Conservation (phyloP, 805 yeast species). For the Suhomyces vadensis region DNA sequence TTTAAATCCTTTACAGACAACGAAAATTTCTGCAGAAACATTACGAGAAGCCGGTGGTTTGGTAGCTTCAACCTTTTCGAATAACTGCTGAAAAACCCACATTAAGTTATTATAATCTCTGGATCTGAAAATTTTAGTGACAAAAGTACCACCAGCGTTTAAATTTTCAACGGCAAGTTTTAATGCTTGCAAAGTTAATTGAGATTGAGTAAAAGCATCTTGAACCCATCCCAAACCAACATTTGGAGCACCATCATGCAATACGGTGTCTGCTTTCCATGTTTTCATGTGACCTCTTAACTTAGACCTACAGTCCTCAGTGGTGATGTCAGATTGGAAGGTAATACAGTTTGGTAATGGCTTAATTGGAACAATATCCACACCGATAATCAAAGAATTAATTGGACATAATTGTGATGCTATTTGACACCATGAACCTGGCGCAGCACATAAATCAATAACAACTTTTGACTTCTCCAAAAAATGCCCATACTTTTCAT, state of each 20-base stretch:
- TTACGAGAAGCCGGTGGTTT: slow-evolving; percentile 99
- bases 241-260: slow-evolving; percentile 99
- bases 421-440: slow-evolving; percentile 99
- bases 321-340: slow-evolving; percentile 95
- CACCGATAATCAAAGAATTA: slow-evolving; percentile 93
- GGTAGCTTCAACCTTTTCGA: slow-evolving; percentile 96
- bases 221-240: slow-evolving; percentile 99
- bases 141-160: slow-evolving; percentile 89
- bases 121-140: slow-evolving; percentile 97
- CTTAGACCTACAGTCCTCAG: slow-evolving; percentile 95
- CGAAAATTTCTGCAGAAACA: slow-evolving; percentile 98
- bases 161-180: slow-evolving; percentile 93
- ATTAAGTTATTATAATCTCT: slow-evolving; percentile 94
- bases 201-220: slow-evolving; percentile 98
- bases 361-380: slow-evolving; percentile 97
- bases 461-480: slow-evolving; percentile 93
- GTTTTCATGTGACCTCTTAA: slow-evolving; percentile 95
- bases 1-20: slow-evolving; percentile 92
- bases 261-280: slow-evolving; percentile 97
- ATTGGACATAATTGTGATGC: slow-evolving; percentile 92
- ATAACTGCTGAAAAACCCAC: slow-evolving; percentile 97
- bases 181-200: slow-evolving; percentile 89
- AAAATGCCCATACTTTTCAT: slow-evolving; percentile 95
- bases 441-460: slow-evolving; percentile 98
- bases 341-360: slow-evolving; percentile 94